Evolutionary conservation across 805 yeast genomes (phyloP).

Genomic region (Cyberlindnera maritima): DNA sequence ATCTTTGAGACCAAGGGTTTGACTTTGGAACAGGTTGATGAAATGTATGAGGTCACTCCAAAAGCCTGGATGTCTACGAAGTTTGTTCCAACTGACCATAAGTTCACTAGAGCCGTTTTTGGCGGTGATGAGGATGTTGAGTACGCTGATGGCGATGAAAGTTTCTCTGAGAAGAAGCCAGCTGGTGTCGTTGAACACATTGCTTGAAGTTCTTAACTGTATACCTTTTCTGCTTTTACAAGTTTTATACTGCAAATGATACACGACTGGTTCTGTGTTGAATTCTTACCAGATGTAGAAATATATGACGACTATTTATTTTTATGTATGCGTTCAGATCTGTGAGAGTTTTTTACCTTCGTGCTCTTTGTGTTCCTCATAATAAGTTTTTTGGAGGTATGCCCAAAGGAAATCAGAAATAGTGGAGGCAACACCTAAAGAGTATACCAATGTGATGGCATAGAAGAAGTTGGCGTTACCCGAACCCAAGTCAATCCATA

Average conservation of each 20-base stretch:
- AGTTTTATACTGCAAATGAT: too few relatives aligned
- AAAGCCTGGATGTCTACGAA: constrained; percentile 32
- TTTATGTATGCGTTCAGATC: constrained; percentile 1
- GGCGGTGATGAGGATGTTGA: neutral
- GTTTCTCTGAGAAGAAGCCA: constrained; percentile 2
- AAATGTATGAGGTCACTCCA: constrained; percentile 41
- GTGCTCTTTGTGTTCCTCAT: constrained; percentile 10
- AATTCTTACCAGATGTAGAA: too few relatives aligned
- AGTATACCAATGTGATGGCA: constrained; percentile 84
- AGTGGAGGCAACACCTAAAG: constrained; percentile 63
- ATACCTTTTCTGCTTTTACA: neutral
- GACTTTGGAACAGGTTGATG: constrained; percentile 65
- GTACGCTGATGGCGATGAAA: neutral
- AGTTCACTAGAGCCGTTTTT: constrained; percentile 22
- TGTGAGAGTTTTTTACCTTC: constrained; percentile 10
- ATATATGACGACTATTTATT: too few relatives aligned
- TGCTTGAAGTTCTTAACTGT: neutral
- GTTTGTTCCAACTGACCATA: constrained; percentile 33
- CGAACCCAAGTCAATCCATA: constrained; percentile 92
- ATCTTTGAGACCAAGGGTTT: constrained; percentile 68
- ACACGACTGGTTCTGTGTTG: too few relatives aligned
- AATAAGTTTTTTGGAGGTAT: constrained; percentile 19
- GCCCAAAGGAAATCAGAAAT: constrained; percentile 84
- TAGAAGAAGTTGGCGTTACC: constrained; percentile 97
- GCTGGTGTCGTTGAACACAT: neutral